Conservation (phyloP, 2,329 filamentous ascomycete species). For the Zasmidium citrigriseum region DNA sequence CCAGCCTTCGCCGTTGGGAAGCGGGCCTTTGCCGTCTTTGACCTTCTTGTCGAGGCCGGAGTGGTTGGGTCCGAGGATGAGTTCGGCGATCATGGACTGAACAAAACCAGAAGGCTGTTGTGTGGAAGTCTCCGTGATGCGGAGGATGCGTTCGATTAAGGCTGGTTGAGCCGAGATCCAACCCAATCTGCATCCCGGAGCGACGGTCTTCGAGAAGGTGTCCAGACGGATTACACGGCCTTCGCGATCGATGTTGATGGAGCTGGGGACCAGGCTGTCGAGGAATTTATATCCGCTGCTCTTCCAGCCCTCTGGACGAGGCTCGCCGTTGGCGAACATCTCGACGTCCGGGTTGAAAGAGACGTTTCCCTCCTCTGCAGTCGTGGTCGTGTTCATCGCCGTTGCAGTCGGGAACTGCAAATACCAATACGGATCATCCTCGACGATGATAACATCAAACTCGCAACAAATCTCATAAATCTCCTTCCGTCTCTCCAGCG, state of each 20-base stretch:
- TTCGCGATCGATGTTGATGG: constrained; percentile 76
- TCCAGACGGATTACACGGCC: constrained; percentile 88
- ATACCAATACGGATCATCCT: constrained; percentile 90
- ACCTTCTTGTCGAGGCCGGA: constrained; percentile 43
- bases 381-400: constrained; percentile 36
- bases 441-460: constrained; percentile 87
- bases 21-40: constrained; percentile 49
- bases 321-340: constrained; percentile 49
- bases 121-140: constrained; percentile 75
- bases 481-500: constrained; percentile 70
- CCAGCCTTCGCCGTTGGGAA: constrained; percentile 65
- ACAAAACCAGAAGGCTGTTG: constrained; percentile 89
- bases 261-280: constrained; percentile 81
- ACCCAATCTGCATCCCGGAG: constrained; percentile 84
- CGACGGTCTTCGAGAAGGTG: constrained; percentile 91
- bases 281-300: constrained; percentile 74
- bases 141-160: constrained; percentile 71
- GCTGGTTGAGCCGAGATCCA: constrained; percentile 86
- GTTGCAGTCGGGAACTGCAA: constrained; percentile 80
- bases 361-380: constrained; percentile 27
- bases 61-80: constrained; percentile 71
- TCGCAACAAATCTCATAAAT: constrained; percentile 78
- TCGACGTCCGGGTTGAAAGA: constrained; percentile 31
- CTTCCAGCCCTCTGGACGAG: constrained; percentile 48
- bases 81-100: constrained; percentile 76